phyloP scores from a whole-genome alignment of 202 grass and related monocot genomes.

The Hordeum pubiflorum region DNA sequence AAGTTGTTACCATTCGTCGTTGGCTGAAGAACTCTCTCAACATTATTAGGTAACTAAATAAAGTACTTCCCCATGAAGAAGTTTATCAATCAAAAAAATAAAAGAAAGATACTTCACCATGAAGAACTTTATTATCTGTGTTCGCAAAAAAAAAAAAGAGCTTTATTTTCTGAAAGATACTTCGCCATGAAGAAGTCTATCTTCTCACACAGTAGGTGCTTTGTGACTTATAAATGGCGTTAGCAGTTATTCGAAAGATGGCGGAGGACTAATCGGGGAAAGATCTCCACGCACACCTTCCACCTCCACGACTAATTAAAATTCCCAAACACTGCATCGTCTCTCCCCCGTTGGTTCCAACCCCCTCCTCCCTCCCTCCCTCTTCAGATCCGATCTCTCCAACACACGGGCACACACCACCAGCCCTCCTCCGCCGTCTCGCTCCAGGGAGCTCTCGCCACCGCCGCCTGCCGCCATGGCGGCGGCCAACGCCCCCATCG shows the following conservation, averaged over 20 bases:
- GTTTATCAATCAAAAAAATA: too few relatives aligned
- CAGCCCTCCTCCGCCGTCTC: slow-evolving; percentile 46
- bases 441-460: slow-evolving; percentile 39
- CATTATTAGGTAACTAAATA: neutral
- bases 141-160: too few relatives aligned
- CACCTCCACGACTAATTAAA: neutral
- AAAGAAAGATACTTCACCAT: neutral
- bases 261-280: slow-evolving; percentile 3
- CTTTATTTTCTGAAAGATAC: too few relatives aligned
- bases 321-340: neutral
- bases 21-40: neutral
- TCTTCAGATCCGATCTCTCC: slow-evolving; percentile 44
- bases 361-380: neutral
- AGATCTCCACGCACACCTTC: neutral
- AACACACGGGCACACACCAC: neutral
- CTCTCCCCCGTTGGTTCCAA: neutral
- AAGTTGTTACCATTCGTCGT: neutral
- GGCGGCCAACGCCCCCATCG: slow-evolving; percentile 79
- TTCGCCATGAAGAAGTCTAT: too few relatives aligned
- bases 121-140: neutral
- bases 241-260: neutral
- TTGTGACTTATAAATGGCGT: neutral
- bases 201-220: too few relatives aligned
- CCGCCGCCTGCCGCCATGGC: slow-evolving; percentile 55
- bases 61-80: too few relatives aligned